Evolutionary conservation across 108 stramenopile species (phyloP).

Genomic region (Cyclotella atomus): DNA sequence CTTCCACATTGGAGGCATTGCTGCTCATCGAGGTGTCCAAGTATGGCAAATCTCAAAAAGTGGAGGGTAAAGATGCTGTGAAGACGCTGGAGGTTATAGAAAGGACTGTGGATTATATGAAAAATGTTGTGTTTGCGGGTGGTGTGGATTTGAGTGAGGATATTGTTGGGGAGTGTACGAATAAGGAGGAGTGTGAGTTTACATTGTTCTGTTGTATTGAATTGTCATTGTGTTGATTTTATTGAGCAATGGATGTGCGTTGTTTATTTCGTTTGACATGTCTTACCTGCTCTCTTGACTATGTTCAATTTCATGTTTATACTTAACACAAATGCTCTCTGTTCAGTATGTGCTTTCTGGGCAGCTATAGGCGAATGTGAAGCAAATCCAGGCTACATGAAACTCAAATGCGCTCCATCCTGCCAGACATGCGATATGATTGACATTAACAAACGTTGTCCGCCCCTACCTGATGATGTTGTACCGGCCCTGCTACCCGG

Average conservation of each 20-base stretch:
- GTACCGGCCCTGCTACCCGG: slow-evolving; percentile 57
- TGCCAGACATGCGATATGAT: slow-evolving; percentile 80
- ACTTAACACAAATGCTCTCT: no score
- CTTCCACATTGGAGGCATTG: slow-evolving; percentile 21
- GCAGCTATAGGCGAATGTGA: slow-evolving; percentile 77
- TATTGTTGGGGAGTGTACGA: slow-evolving; percentile 58
- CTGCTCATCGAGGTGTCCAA: slow-evolving; percentile 45
- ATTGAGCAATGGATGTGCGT: no score
- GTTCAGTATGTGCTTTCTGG: slow-evolving; percentile 48
- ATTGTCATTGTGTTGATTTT: no score
- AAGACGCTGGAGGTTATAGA: slow-evolving; percentile 57
- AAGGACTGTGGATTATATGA: slow-evolving; percentile 68
- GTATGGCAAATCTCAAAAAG: slow-evolving; percentile 64
- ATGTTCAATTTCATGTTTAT: background rate
- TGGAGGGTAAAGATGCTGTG: slow-evolving; percentile 39
- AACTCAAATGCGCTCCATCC: slow-evolving; percentile 66
- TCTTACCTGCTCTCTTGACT: no score
- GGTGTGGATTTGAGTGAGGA: slow-evolving; percentile 38
- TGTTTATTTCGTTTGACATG: no score
- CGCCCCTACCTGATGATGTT: slow-evolving; percentile 40
- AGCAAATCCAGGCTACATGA: slow-evolving; percentile 74
- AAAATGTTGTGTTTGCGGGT: slow-evolving; percentile 48
- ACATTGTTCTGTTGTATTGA: background rate
- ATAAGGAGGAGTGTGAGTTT: slow-evolving; percentile 71
- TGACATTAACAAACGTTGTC: slow-evolving; percentile 65